These are phyloP conservation scores for Helicocarpus griseus DNA, from an alignment of 2,329 filamentous ascomycete species.

Conservation along the genomic window DNA sequence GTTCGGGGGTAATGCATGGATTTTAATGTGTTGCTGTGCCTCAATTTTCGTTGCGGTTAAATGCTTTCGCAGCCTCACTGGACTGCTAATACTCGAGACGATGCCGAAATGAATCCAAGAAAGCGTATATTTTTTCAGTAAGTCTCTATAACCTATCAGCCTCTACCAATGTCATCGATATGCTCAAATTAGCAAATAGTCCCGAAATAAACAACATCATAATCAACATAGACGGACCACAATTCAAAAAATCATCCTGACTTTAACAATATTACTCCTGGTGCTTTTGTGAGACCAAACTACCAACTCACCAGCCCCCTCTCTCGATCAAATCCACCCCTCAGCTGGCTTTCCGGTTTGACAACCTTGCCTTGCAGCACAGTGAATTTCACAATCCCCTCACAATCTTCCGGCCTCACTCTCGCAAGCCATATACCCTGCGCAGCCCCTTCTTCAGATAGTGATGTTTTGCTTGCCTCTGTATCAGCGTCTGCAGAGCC, in stretches of 20 bases:
- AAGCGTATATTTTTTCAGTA: too few species aligned
- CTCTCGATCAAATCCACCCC: slow-evolving; percentile 80
- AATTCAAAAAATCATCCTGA: background rate
- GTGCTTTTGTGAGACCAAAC: background rate
- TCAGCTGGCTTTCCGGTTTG: slow-evolving; percentile 74
- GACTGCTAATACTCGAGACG: too few species aligned
- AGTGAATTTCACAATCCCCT: slow-evolving; percentile 83
- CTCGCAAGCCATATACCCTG: slow-evolving; percentile 92
- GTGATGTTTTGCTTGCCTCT: slow-evolving; percentile 23
- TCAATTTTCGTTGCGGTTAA: too few species aligned
- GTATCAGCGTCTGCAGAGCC: slow-evolving; percentile 8
- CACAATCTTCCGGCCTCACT: slow-evolving; percentile 77
- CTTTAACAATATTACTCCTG: background rate
- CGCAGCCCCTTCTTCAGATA: slow-evolving; percentile 49
- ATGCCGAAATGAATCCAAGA: too few species aligned
- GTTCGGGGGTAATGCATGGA: too few species aligned
- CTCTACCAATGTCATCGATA: too few species aligned
- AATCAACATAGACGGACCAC: background rate
- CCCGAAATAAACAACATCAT: background rate
- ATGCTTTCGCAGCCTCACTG: too few species aligned
- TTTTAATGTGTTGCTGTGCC: too few species aligned
- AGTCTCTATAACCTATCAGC: too few species aligned
- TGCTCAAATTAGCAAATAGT: too few species aligned
- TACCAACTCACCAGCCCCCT: slow-evolving; percentile 83
- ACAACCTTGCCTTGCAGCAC: slow-evolving; percentile 88